These are phyloP conservation scores for Puccinia hordei DNA, from an alignment of 1,284 basidiomycete genomes.

Conservation along the genomic window DNA sequence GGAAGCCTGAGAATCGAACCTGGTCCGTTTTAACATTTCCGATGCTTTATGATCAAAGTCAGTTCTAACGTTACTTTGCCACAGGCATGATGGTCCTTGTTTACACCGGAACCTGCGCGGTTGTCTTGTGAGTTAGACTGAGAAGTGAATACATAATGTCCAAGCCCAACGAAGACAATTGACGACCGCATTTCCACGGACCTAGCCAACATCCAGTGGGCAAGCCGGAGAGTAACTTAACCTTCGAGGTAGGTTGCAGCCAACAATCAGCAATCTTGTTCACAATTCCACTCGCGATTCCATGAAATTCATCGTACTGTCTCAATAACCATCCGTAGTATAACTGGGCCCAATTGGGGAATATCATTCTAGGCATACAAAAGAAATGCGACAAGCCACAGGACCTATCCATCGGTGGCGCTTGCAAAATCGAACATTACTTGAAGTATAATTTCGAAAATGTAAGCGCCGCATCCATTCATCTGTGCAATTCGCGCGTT, in stretches of 20 bases:
- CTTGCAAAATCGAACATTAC: constrained; percentile 18
- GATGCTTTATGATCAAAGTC: background rate
- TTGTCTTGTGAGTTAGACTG: constrained; percentile 11
- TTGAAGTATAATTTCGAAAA: constrained; percentile 11
- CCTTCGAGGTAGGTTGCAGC: background rate
- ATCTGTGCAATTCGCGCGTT: background rate
- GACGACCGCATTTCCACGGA: background rate
- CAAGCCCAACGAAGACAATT: background rate
- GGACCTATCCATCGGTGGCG: constrained; percentile 15
- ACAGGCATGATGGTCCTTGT: background rate
- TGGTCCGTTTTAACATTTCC: constrained; percentile 19
- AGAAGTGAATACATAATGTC: background rate
- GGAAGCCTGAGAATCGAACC: constrained; percentile 27
- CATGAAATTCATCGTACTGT: background rate
- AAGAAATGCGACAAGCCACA: constrained; percentile 17
- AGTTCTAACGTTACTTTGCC: background rate
- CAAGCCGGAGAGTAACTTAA: background rate
- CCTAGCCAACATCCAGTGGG: constrained; percentile 23
- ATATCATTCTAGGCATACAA: background rate
- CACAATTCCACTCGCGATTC: background rate
- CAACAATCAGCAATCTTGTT: background rate
- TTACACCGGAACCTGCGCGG: background rate
- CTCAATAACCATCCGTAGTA: background rate
- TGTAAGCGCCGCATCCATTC: background rate
- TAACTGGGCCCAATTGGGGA: constrained; percentile 14